A percentile compares a stretch with the other conserved stretches of the same genome.
These are phyloP conservation scores for Penicillium coffeae DNA, from an alignment of 495 filamentous ascomycete species.

Conservation along the genomic window DNA sequence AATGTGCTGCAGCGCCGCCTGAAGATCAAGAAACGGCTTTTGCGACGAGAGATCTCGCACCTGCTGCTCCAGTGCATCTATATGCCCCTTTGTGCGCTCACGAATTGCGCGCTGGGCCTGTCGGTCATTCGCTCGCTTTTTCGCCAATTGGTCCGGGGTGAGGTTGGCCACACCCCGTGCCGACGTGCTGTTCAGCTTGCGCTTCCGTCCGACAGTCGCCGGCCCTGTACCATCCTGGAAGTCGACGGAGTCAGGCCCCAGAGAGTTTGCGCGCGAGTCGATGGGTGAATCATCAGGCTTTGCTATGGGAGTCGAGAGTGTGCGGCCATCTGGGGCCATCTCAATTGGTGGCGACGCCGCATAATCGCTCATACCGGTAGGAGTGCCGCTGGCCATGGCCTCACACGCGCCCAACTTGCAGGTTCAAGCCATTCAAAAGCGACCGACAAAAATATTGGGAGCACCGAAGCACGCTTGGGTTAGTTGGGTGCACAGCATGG, in stretches of 20 bases:
- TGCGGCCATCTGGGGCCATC: conserved; percentile 6
- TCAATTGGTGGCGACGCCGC: conserved; percentile 28
- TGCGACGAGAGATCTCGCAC: conserved; percentile 69
- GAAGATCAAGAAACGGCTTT: conserved; percentile 76
- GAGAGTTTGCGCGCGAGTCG: conserved; percentile 26
- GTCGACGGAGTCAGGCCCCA: conserved; percentile 26
- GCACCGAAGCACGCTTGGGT: background rate
- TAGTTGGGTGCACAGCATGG: conserved; percentile 1
- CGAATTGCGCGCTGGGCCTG: conserved; percentile 85
- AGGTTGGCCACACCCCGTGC: conserved; percentile 68
- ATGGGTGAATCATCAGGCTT: conserved; percentile 34
- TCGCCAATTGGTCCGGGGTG: conserved; percentile 65
- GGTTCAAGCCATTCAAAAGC: conserved; percentile 29
- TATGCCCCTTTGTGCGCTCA: conserved; percentile 75
- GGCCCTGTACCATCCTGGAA: conserved; percentile 13
- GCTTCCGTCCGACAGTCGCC: conserved; percentile 38
- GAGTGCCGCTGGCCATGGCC: conserved; percentile 41
- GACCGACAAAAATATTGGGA: background rate
- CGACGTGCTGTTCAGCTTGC: conserved; percentile 49
- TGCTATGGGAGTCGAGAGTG: conserved; percentile 16
- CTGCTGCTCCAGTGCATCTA: conserved; percentile 68
- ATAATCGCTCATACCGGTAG: conserved; percentile 24
- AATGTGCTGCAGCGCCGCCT: conserved; percentile 64
- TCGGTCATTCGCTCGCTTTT: conserved; percentile 85
- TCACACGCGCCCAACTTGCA: conserved; percentile 27